Base-by-base conservation (phyloP, 805 yeast species). In the Myxozyma lipomycoides region DNA sequence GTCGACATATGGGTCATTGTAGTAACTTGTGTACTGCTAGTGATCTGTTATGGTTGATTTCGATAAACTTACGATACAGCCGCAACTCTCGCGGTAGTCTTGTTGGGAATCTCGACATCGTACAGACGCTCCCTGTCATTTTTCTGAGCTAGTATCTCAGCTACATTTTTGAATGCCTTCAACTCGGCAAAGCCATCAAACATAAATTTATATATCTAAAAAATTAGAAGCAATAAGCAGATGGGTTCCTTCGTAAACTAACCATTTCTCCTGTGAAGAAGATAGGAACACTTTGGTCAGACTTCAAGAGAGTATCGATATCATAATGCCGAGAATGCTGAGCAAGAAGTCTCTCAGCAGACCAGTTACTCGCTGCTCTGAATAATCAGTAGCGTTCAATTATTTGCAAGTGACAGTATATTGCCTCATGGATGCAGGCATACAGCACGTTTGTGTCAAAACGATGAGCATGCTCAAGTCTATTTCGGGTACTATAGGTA, bases 341-440 rank as follows among this genome's bases (percentile, higher is more conserved):
- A 15, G 49, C 21, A 1, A 47, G 46, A n/a, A 53, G 38, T 10
- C 59, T 36, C 25, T 75, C 73, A 1, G 82, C 82, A 4, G 77
- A 63, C 84, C 84, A 79, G 44, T 70, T 56, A 3, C 77, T 66
- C 3, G 48, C 48, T n/a, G 45, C 42, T 1, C 66, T 65, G 44
- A 9, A 24, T 46, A 32, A 26, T 19, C n/a, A 18, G 4, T 3
- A 9, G 26, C 12, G 17, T 9, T 5, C 9, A 9, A 9, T 43
- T 10, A 26, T 42, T 21, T 26, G 52, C 59, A 50, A 51, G 56
- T 77, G 79, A 52, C 76, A 67, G 62, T 79, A 79, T 15, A 80
- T 78, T 4, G 82, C 78, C 55, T 79, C 84, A 61, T 78, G 83
- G 56, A 78, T 73, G 37, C 81, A 66, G 2, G 79, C 78, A 59